A percentile compares a stretch with the other conserved stretches of the same genome.
These are phyloP conservation scores for Penicillium riverlandense DNA, from an alignment of 495 filamentous ascomycete species.

Conservation along the genomic window DNA sequence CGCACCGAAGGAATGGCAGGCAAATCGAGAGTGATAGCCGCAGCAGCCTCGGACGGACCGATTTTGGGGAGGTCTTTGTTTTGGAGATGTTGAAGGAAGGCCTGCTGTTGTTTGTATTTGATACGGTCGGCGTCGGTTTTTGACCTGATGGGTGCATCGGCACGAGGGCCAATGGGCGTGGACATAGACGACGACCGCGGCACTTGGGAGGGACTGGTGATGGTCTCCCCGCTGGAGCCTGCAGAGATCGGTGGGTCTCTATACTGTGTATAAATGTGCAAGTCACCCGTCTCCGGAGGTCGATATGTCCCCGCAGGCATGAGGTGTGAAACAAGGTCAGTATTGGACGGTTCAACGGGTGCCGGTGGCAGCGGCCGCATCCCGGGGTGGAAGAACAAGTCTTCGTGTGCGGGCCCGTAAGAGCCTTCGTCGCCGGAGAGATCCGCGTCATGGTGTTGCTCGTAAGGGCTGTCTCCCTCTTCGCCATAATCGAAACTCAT, in stretches of 20 bases:
- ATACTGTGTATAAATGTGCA: slow-evolving; percentile 32
- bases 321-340: slow-evolving; percentile 37
- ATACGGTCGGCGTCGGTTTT: slow-evolving; percentile 83
- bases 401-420: slow-evolving; percentile 62
- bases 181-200: slow-evolving; percentile 83
- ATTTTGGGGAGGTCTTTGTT: slow-evolving; percentile 35
- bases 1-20: slow-evolving; percentile 63
- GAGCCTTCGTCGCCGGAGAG: slow-evolving; percentile 47
- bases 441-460: slow-evolving; percentile 43
- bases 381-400: slow-evolving; percentile 91
- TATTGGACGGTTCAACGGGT: slow-evolving; percentile 46
- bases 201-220: slow-evolving; percentile 48
- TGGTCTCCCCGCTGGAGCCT: slow-evolving; percentile 37
- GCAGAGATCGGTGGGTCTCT: slow-evolving; percentile 36
- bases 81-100: slow-evolving; percentile 45
- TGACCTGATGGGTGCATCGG: slow-evolving; percentile 77
- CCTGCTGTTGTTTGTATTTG: slow-evolving; percentile 53
- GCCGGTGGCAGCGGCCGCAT: slow-evolving; percentile 78
- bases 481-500: slow-evolving; percentile 94
- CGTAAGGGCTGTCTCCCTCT: slow-evolving; percentile 46
- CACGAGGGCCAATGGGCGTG: slow-evolving; percentile 69
- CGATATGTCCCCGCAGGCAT: slow-evolving; percentile 53
- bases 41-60: slow-evolving; percentile 32
- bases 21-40: slow-evolving; percentile 55
- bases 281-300: slow-evolving; percentile 29